Evolutionary conservation across 352 stramenopile genomes (phyloP), one percentile per base, ranked within the genome.

Genomic region (Phytophthora colocasiae): DNA sequence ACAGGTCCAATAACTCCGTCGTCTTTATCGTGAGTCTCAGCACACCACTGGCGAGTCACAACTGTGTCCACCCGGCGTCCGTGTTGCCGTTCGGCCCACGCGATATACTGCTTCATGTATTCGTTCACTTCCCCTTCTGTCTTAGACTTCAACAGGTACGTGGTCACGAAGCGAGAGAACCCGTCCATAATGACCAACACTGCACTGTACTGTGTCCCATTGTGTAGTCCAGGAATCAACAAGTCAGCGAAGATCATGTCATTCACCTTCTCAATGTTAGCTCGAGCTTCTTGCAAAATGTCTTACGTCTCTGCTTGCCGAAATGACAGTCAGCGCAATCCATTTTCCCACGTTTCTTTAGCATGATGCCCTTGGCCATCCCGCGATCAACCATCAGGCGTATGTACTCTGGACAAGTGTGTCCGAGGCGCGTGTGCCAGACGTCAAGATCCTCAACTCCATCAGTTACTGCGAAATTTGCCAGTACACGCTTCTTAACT

Each of bases 321-420:
- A 69, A 45, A 36, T 63, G 52, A 17, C 52, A 63, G 26, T 56
- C 52, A 0, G 27, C 34, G 27, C 52, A 69, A 17, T 63, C 61
- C 39, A 59, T 41, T 17, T 59, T 58, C 1, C 47, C 29, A n/a
- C 61, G 36, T 12, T 51, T 48, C 36, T 54, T 40, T 7, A 67
- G 58, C 58, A 59, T 53, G 9, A 67, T 67, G 10, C 58, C 49
- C 41, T 67, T 67, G 4, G 31, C 52, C 15, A 69, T 38, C 15
- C 53, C 14, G 6, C 47, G 38, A 48, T 69, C 61, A 12, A 49
- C 52, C 52, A 63, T 58, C 41, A 63, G 15, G 7, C 29, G 40
- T 29, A 63, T 63, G 17, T 58, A 59, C 19, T 69, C 38, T 26
- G 53, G 45, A 39, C 26, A 59, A 1, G 26, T 63, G 17, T 63